Conservation (phyloP, 495 filamentous ascomycete genomes). For the Pyrenopolyporus hunteri region DNA sequence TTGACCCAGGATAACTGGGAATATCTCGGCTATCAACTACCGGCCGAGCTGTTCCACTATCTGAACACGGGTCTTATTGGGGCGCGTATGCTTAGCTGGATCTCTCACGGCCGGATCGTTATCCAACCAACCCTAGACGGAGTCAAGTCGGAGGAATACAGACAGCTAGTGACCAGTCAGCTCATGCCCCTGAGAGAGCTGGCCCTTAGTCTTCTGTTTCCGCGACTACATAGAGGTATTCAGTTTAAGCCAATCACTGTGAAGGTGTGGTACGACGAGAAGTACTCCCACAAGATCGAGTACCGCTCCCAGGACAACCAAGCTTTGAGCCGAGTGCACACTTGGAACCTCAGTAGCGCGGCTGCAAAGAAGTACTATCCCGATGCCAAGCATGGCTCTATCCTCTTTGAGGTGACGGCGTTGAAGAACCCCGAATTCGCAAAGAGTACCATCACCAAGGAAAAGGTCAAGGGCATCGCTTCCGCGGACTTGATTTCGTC, state of each 20-base stretch:
- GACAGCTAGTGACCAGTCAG: constrained; percentile 71
- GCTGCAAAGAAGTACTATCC: constrained; percentile 53
- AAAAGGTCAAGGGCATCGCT: constrained; percentile 54
- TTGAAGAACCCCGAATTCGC: constrained; percentile 70
- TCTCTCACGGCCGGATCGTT: constrained; percentile 76
- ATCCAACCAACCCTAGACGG: constrained; percentile 81
- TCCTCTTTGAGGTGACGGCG: constrained; percentile 62
- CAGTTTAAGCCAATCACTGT: constrained; percentile 75
- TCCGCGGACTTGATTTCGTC: constrained; percentile 74
- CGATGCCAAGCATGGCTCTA: constrained; percentile 57
- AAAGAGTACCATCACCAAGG: constrained; percentile 63
- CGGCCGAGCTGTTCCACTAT: constrained; percentile 92
- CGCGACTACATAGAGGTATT: constrained; percentile 80
- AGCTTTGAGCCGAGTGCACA: constrained; percentile 64
- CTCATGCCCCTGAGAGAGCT: constrained; percentile 75
- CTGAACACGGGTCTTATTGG: constrained; percentile 82
- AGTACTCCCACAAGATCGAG: constrained; percentile 66
- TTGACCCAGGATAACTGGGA: constrained; percentile 83
- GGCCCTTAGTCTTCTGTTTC: constrained; percentile 75
- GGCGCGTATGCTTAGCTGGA: constrained; percentile 77
- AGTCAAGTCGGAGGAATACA: constrained; percentile 80
- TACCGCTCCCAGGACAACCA: constrained; percentile 66
- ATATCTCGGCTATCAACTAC: constrained; percentile 86
- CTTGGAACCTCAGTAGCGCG: constrained; percentile 75
- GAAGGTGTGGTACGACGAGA: constrained; percentile 84